Evolutionary conservation across 2,329 filamentous ascomycete genomes (phyloP).

Genomic region (Huntiella bhutanensis): DNA sequence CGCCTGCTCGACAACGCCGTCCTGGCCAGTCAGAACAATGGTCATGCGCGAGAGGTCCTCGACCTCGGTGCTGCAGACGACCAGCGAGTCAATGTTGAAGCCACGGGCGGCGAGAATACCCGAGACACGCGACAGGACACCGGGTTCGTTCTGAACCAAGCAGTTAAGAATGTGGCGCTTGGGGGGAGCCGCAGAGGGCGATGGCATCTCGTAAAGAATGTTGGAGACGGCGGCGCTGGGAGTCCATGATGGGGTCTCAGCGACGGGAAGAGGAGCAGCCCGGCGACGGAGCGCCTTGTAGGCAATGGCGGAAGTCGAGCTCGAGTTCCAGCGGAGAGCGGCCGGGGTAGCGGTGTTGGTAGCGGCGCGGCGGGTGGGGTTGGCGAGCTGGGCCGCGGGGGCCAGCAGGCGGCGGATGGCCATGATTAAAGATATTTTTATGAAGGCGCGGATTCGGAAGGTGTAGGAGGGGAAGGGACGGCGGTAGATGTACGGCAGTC

Average conservation of each 20-base stretch:
- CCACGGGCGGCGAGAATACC: constrained; percentile 89
- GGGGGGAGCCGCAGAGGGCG: constrained; percentile 61
- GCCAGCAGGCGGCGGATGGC: constrained; percentile 26
- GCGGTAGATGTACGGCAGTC: too few relatives aligned
- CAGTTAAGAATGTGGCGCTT: constrained; percentile 97
- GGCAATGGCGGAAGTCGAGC: constrained; percentile 79
- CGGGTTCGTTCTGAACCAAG: constrained; percentile 95
- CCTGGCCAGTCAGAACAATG: constrained; percentile 88
- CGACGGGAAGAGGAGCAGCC: constrained; percentile 66
- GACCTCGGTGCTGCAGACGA: constrained; percentile 95
- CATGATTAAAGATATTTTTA: constrained; percentile 19
- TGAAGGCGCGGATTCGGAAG: background rate
- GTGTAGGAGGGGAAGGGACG: background rate
- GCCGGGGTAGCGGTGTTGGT: constrained; percentile 1
- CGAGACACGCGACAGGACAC: constrained; percentile 87
- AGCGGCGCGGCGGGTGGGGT: constrained; percentile 13
- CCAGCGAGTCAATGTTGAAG: constrained; percentile 97
- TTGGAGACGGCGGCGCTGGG: constrained; percentile 90
- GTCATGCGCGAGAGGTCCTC: constrained; percentile 97
- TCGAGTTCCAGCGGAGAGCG: constrained; percentile 24
- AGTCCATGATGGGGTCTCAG: constrained; percentile 60
- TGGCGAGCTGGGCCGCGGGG: constrained; percentile 20
- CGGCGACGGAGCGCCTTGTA: constrained; percentile 95
- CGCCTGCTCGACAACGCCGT: constrained; percentile 93
- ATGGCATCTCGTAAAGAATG: constrained; percentile 95